These are phyloP conservation scores for Flagelloscypha sp. DNA, from an alignment of 768 basidiomycete genomes.

Conservation along the genomic window DNA sequence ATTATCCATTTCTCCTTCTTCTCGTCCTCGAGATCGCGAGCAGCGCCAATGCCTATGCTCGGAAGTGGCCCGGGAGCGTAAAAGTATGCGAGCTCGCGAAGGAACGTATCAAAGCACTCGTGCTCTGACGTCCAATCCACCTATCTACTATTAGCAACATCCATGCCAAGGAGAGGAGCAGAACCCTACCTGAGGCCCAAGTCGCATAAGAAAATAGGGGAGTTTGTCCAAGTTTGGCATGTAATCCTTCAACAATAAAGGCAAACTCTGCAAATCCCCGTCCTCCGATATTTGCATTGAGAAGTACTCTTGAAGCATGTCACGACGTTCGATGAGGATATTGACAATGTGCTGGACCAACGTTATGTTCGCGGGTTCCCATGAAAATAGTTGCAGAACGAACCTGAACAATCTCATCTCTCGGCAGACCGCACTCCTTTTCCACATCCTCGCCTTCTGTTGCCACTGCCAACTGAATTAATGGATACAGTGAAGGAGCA, in stretches of 20 bases:
- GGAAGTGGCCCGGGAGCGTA: slow-evolving; percentile 61
- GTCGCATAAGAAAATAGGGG: slow-evolving; percentile 81
- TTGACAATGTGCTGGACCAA: slow-evolving; percentile 49
- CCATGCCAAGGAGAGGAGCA: slow-evolving; percentile 1
- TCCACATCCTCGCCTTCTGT: slow-evolving; percentile 51
- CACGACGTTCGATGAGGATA: slow-evolving; percentile 51
- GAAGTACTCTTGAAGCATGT: slow-evolving; percentile 93
- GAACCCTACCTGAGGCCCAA: slow-evolving; percentile 73
- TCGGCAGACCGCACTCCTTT: slow-evolving; percentile 41
- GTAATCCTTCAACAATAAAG: slow-evolving; percentile 78
- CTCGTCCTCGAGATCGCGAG: slow-evolving; percentile 29
- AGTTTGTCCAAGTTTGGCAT: slow-evolving; percentile 88
- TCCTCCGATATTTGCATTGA: slow-evolving; percentile 58
- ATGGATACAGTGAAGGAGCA: slow-evolving; percentile 58
- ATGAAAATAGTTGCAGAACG: slow-evolving; percentile 13
- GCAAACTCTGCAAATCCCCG: slow-evolving; percentile 69
- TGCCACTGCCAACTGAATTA: slow-evolving; percentile 75
- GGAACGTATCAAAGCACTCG: slow-evolving; percentile 78
- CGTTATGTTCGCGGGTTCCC: neutral
- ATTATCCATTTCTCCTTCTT: slow-evolving; percentile 77
- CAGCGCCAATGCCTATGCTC: slow-evolving; percentile 4
- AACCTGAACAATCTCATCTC: slow-evolving; percentile 66
- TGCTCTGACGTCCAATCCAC: slow-evolving; percentile 84
- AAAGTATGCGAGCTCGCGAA: slow-evolving; percentile 88
- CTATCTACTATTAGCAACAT: slow-evolving; percentile 28